These are phyloP conservation scores for Prunus davidiana DNA, from an alignment of 306 rosid species.

Conservation along the genomic window DNA sequence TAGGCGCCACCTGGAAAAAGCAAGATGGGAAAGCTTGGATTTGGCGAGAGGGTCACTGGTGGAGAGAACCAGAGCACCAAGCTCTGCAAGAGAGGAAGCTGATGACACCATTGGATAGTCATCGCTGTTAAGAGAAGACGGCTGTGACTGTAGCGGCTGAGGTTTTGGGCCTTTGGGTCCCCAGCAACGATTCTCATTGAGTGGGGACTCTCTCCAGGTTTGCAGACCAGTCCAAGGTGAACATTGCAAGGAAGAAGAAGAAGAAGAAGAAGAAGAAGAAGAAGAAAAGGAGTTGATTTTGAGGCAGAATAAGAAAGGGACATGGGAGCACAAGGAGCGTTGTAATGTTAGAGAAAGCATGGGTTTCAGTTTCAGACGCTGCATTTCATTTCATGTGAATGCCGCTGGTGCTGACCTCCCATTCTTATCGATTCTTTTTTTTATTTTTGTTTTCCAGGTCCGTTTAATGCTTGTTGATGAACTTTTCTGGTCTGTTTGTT, in stretches of 20 bases:
- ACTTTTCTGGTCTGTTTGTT: background rate
- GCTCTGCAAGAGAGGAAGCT: constrained; percentile 70
- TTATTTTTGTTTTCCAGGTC: too few relatives aligned
- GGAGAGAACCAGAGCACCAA: constrained; percentile 80
- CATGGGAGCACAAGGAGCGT: background rate
- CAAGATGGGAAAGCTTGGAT: constrained; percentile 71
- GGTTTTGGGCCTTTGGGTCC: constrained; percentile 65
- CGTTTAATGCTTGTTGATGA: background rate
- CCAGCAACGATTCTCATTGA: constrained; percentile 68
- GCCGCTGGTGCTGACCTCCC: background rate
- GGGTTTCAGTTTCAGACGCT: constrained; percentile 20
- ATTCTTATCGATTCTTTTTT: background rate
- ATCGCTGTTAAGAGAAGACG: background rate
- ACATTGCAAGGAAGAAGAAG: constrained; percentile 22
- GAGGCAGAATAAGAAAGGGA: constrained; percentile 13
- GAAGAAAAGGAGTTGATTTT: constrained; percentile 21
- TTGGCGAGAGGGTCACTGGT: constrained; percentile 70
- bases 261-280: constrained; percentile 14
- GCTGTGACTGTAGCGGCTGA: constrained; percentile 10
- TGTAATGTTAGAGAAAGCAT: constrained; percentile 18
- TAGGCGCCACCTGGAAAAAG: constrained; percentile 68
- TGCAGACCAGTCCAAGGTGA: constrained; percentile 70
- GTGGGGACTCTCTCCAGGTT: constrained; percentile 63
- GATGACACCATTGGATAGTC: constrained; percentile 26
- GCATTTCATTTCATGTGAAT: constrained; percentile 26